These are phyloP conservation scores for Metarhizium album DNA, from an alignment of 2,329 filamentous ascomycete genomes.

Conservation along the genomic window DNA sequence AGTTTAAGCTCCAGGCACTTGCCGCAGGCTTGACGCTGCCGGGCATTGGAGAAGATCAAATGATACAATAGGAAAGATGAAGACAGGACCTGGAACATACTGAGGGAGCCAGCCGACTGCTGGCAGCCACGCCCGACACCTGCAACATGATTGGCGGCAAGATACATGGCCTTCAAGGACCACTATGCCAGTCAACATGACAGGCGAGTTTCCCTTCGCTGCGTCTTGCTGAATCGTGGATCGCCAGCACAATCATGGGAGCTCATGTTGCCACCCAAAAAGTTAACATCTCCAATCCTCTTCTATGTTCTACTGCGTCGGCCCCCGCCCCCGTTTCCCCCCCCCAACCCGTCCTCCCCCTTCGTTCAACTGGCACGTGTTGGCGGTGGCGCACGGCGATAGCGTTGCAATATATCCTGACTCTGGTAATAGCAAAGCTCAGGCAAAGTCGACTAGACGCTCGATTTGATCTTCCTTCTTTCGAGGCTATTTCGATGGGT, in stretches of 20 bases:
- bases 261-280: background rate
- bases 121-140: background rate
- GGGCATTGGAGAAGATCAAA: constrained; percentile 35
- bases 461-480: background rate
- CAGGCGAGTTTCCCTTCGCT: background rate
- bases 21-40: constrained; percentile 33
- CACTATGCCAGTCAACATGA: background rate
- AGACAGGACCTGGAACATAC: background rate
- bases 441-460: background rate
- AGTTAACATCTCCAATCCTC: background rate
- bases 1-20: constrained; percentile 42
- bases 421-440: background rate
- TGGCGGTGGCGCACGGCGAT: constrained; percentile 5
- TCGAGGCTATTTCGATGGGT: background rate
- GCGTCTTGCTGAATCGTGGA: background rate
- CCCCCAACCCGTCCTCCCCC: no score
- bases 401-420: constrained; percentile 5
- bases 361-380: no score
- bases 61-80: constrained; percentile 20
- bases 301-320: constrained; percentile 1
- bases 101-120: background rate
- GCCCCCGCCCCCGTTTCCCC: background rate
- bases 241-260: background rate
- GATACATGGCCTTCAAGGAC: background rate
- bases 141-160: background rate